Base-by-base conservation (phyloP, 768 basidiomycete genomes). In the Tremella mesenterica region DNA sequence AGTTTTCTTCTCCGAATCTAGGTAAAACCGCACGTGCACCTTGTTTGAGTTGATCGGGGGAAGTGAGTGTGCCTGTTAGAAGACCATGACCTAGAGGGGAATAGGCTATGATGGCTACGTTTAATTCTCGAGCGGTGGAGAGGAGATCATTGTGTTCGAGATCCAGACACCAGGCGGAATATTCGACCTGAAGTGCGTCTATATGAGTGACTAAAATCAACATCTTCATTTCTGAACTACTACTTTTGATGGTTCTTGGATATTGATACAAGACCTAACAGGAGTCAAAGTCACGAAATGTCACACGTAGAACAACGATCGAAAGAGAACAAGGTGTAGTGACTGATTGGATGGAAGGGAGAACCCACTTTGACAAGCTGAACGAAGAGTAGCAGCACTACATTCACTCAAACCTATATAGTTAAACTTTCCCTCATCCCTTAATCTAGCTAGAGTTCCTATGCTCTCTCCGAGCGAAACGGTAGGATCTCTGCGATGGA, bases 401-500 rank as follows among this genome's bases (percentile, higher is more conserved):
- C 25, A 18, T 38, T 59, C 58, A 20, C 45, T 50, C 13, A 55
- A 31, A 16, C 49, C 50, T 30, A 55, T 41, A 23, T 12, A 16
- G 25, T n/a, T 75, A 66, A 83, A 79, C 52, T 78, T 76, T n/a
- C 81, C 81, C 59, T 82, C 80, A 26, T 77, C 66, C 48, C 77
- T 66, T 30, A 83, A 69, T 8, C 64, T 72, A 4, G 66, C 67
- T 18, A 84, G 75, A 16, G 69, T 73, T 36, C 64, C 52, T 50
- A 75, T 69, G 2, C 52, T 63, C 1, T 79, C 75, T 65, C 82
- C 81, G 56, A 83, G 63, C 12, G 58, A 53, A 4, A 51, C 48
- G 18, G 44, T 46, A 3, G 64, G 62, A 29, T 71, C 66, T 31
- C 68, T 64, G 23, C 68, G 58, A 51, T 71, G 70, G 16, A 68